These are phyloP conservation scores for Aspergillus puulaauensis DNA, from an alignment of 2,329 filamentous ascomycete species.

Conservation along the genomic window DNA sequence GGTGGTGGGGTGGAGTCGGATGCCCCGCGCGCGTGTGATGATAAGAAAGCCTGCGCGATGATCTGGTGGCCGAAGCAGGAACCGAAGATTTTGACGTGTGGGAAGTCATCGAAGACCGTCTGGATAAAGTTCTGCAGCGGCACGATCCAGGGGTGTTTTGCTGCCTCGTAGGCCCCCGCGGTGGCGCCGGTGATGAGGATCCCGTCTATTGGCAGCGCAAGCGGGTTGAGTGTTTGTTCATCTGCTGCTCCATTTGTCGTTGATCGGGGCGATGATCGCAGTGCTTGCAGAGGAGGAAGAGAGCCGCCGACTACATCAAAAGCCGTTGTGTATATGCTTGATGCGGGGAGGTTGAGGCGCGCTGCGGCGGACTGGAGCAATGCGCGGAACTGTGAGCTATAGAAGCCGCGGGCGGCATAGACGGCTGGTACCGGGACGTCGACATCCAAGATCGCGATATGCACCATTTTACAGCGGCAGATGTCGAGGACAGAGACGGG, in stretches of 20 bases:
- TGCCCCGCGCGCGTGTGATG: constrained; percentile 1
- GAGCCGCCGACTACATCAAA: constrained; percentile 34
- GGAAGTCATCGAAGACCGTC: constrained; percentile 25
- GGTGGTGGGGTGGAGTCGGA: neutral
- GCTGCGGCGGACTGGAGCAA: constrained; percentile 32
- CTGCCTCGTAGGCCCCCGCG: constrained; percentile 28
- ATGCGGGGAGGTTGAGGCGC: constrained; percentile 21
- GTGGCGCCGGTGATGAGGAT: constrained; percentile 35
- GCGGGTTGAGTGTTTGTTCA: constrained; percentile 3
- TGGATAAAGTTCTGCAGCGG: constrained; percentile 26
- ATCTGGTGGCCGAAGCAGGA: constrained; percentile 38
- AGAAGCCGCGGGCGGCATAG: constrained; percentile 33
- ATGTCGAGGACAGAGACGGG: neutral
- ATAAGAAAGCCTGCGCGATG: constrained; percentile 18
- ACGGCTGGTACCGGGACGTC: constrained; percentile 35
- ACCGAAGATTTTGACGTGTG: constrained; percentile 32
- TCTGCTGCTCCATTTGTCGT: neutral
- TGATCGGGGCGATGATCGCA: constrained; percentile 17
- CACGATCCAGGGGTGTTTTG: constrained; percentile 29
- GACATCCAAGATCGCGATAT: constrained; percentile 38
- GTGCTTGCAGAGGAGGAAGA: constrained; percentile 24
- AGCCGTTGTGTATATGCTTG: constrained; percentile 29
- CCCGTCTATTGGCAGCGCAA: constrained; percentile 22
- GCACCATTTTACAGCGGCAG: constrained; percentile 18
- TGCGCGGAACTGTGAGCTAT: constrained; percentile 35